phyloP scores from a whole-genome alignment of 2,329 filamentous ascomycete genomes.

The Calcarisporium arbuscula region DNA sequence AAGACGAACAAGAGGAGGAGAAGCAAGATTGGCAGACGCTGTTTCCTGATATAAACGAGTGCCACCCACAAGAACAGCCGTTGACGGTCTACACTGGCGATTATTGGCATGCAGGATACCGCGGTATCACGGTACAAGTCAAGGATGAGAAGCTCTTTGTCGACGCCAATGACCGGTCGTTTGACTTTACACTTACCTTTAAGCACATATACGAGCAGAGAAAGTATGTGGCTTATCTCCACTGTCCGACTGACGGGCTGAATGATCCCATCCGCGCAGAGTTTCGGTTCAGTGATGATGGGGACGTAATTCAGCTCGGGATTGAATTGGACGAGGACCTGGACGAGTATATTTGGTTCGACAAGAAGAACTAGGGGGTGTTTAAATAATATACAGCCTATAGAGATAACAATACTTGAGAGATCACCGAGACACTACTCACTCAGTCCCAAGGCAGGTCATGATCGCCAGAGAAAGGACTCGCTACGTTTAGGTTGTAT shows the following conservation, averaged over 20 bases:
- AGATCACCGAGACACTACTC: no score
- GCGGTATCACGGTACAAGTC: conserved; percentile 13
- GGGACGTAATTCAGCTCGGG: conserved; percentile 10
- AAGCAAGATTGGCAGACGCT: neutral
- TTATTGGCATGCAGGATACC: conserved; percentile 21
- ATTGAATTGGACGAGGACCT: conserved; percentile 13
- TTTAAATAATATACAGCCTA: no score
- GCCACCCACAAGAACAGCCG: conserved; percentile 1
- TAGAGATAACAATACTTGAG: no score
- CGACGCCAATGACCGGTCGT: conserved; percentile 20
- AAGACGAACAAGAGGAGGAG: conserved; percentile 1
- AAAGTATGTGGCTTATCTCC: conserved; percentile 12
- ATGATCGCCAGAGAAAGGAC: no score
- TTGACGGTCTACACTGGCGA: conserved; percentile 14
- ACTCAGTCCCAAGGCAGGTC: no score
- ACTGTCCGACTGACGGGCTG: conserved; percentile 11
- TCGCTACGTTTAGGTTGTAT: no score
- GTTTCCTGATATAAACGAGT: neutral
- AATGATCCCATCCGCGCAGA: conserved; percentile 10
- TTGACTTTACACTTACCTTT: conserved; percentile 18
- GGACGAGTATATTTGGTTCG: conserved; percentile 16
- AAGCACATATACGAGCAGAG: conserved; percentile 13
- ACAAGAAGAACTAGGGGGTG: conserved; percentile 3
- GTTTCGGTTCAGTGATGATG: conserved; percentile 14
- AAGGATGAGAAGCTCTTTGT: conserved; percentile 14